A percentile compares a stretch with the other conserved stretches of the same genome.
Conservation (phyloP, 805 yeast genomes). For the Saccharomycopsis javanensis region DNA sequence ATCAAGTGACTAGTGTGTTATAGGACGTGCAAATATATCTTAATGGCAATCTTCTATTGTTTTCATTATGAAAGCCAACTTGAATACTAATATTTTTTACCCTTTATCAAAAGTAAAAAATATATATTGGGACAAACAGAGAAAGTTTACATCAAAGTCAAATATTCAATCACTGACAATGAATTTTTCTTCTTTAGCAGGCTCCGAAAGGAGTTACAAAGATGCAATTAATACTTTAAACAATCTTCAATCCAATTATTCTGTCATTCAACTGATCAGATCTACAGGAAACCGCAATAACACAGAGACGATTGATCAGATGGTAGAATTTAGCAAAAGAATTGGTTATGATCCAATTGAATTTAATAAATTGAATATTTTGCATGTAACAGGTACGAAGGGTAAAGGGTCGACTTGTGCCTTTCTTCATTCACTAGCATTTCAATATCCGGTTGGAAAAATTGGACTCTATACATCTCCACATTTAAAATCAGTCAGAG, state of each 20-base stretch:
- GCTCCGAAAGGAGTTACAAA: slow-evolving; percentile 23
- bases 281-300: slow-evolving; percentile 52
- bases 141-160: background rate
- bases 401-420: slow-evolving; percentile 99
- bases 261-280: slow-evolving; percentile 75
- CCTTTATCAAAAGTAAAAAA: background rate
- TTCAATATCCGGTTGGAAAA: slow-evolving; percentile 54
- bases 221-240: slow-evolving; percentile 85
- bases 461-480: slow-evolving; percentile 96
- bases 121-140: background rate
- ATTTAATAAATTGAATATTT: slow-evolving; percentile 62
- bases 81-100: background rate
- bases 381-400: slow-evolving; percentile 95
- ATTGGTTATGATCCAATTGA: slow-evolving; percentile 59
- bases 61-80: background rate
- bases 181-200: background rate
- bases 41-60: background rate
- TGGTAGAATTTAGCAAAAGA: slow-evolving; percentile 69
- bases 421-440: slow-evolving; percentile 71
- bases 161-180: background rate
- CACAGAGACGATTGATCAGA: slow-evolving; percentile 69
- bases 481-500: slow-evolving; percentile 86
- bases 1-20: too few relatives aligned
- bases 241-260: slow-evolving; percentile 82
- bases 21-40: background rate